Percentiles rank a stretch among this genome's conserved stretches.
Conservation (phyloP, 2,329 filamentous ascomycete genomes). For the Chalaropsis thielavioides region DNA sequence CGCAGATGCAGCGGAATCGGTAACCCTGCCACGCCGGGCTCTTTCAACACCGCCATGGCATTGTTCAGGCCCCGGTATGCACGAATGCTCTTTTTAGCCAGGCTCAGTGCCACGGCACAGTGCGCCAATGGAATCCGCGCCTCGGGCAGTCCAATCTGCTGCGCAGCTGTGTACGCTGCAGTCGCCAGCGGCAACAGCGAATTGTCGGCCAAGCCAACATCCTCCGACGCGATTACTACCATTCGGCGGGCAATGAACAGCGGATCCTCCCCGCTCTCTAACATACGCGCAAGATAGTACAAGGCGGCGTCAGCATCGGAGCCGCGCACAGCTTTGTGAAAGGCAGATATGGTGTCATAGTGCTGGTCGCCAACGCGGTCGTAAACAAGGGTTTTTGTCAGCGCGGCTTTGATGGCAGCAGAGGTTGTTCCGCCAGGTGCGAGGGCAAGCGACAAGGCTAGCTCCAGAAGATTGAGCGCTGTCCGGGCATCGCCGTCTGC, state of each 20-base stretch:
- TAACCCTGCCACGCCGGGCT: conserved; percentile 68
- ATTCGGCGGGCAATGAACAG: conserved; percentile 84
- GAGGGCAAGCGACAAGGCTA: conserved; percentile 62
- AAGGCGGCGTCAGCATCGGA: conserved; percentile 74
- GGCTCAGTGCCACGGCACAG: conserved; percentile 62
- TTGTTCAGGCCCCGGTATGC: conserved; percentile 72
- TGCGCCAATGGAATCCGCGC: conserved; percentile 86
- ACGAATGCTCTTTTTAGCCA: conserved; percentile 75
- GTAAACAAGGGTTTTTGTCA: conserved; percentile 89
- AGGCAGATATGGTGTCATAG: conserved; percentile 93
- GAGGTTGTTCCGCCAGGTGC: conserved; percentile 49
- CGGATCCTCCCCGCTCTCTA: conserved; percentile 86
- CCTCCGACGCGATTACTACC: conserved; percentile 88
- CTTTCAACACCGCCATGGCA: conserved; percentile 61
- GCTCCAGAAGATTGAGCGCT: conserved; percentile 79
- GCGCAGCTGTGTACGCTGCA: conserved; percentile 69
- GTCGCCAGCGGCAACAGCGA: conserved; percentile 71
- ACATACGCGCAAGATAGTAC: conserved; percentile 92
- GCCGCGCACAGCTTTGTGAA: conserved; percentile 89
- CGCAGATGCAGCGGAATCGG: conserved; percentile 77
- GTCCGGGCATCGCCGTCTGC: conserved; percentile 87
- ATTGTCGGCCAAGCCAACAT: conserved; percentile 82
- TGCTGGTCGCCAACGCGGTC: conserved; percentile 91
- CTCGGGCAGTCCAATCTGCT: conserved; percentile 92
- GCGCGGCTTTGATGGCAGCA: conserved; percentile 60